These are phyloP conservation scores for Cardamine resedifolia DNA, from an alignment of 345 rosid genomes.

Conservation along the genomic window DNA sequence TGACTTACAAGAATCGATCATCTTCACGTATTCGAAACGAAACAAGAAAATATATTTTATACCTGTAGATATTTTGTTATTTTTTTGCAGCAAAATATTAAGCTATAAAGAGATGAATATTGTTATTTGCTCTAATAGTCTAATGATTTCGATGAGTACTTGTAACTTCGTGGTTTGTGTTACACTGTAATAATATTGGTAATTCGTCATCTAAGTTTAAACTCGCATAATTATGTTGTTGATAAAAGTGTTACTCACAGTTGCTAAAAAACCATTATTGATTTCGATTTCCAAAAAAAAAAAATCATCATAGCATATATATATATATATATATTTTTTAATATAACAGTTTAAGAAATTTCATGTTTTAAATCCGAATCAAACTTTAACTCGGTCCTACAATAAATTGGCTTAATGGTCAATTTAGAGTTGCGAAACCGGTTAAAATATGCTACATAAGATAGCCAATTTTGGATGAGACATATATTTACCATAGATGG, in stretches of 20 bases:
- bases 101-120: background rate
- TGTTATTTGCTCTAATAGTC: background rate
- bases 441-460: background rate
- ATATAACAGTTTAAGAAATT: no score
- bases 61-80: background rate
- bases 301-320: no score
- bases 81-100: background rate
- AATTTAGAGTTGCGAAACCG: background rate
- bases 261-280: background rate
- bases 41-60: background rate
- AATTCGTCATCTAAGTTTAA: no score
- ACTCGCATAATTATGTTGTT: background rate
- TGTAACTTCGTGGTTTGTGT: no score
- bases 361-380: no score
- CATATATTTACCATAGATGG: background rate
- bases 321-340: no score
- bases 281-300: background rate
- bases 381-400: background rate
- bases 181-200: no score
- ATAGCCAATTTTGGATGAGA: background rate
- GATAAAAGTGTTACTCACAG: background rate
- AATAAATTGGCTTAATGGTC: background rate
- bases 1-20: conserved; percentile 20
- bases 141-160: no score
- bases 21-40: conserved; percentile 15